Conservation (phyloP, 176 grass and related monocot species). For the Saccharum officinarum region DNA sequence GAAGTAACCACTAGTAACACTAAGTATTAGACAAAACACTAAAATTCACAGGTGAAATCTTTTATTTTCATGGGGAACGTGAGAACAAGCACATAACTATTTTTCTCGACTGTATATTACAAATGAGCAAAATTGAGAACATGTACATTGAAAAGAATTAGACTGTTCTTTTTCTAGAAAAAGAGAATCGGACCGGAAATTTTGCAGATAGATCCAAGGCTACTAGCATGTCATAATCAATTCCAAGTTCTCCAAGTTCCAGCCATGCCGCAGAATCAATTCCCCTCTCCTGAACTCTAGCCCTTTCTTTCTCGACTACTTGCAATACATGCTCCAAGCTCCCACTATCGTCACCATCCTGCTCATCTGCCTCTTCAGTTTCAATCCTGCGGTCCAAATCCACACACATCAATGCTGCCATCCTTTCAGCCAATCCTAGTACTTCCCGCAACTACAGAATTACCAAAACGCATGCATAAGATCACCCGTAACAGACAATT, state of each 20-base stretch:
- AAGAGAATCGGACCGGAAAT: constrained; percentile 58
- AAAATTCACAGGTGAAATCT: neutral
- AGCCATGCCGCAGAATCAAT: constrained; percentile 62
- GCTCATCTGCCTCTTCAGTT: constrained; percentile 42
- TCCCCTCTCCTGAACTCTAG: constrained; percentile 57
- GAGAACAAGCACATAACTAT: neutral
- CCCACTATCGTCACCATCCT: constrained; percentile 19
- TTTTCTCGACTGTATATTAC: neutral
- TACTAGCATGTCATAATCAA: constrained; percentile 85
- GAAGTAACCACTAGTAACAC: neutral
- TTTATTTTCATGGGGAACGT: constrained; percentile 1
- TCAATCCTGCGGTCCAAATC: constrained; percentile 60
- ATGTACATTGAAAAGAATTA: constrained; percentile 6
- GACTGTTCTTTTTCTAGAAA: constrained; percentile 9
- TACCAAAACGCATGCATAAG: constrained; percentile 10
- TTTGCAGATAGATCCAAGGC: constrained; percentile 74
- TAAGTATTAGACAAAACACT: neutral
- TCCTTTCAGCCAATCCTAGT: constrained; percentile 80
- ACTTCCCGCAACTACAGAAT: constrained; percentile 76
- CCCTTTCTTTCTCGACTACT: constrained; percentile 58
- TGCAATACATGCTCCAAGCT: constrained; percentile 55
- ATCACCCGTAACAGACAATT: neutral
- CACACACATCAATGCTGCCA: constrained; percentile 89
- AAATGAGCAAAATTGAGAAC: constrained; percentile 9
- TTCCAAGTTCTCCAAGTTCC: constrained; percentile 88